These are phyloP conservation scores for Populus tremula DNA, from an alignment of 345 rosid genomes.

Conservation along the genomic window DNA sequence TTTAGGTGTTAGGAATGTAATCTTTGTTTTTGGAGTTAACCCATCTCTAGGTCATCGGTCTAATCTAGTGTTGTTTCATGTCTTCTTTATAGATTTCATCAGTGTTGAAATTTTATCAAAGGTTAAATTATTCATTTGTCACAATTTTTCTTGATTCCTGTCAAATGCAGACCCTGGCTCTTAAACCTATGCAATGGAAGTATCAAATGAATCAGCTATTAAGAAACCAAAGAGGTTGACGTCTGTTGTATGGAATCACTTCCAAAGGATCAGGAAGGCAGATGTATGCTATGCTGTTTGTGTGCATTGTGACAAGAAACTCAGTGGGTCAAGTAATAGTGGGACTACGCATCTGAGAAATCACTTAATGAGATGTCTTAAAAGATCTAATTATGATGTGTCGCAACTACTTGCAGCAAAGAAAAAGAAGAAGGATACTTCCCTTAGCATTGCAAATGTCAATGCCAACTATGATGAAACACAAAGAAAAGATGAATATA, in stretches of 20 bases:
- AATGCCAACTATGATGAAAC: constrained; percentile 60
- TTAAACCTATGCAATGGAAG: constrained; percentile 62
- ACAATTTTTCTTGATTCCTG: constrained; percentile 1
- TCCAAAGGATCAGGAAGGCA: constrained; percentile 81
- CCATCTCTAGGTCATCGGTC: too few relatives aligned
- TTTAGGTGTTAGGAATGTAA: too few relatives aligned
- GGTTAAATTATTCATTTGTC: background rate
- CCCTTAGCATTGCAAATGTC: constrained; percentile 47
- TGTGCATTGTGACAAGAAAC: constrained; percentile 82
- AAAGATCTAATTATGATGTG: constrained; percentile 76
- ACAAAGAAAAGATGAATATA: constrained; percentile 66
- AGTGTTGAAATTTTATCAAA: too few relatives aligned
- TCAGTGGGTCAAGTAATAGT: constrained; percentile 93
- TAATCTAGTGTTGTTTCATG: too few relatives aligned
- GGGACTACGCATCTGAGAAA: constrained; percentile 93
- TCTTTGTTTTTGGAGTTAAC: too few relatives aligned
- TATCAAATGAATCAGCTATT: constrained; percentile 45
- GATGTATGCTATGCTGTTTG: constrained; percentile 90
- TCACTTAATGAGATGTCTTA: constrained; percentile 88
- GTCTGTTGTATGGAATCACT: constrained; percentile 93
- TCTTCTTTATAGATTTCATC: too few relatives aligned
- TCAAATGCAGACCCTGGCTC: constrained; percentile 34
- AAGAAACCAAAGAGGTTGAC: constrained; percentile 89
- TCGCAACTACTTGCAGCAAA: constrained; percentile 80
- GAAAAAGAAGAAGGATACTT: constrained; percentile 69